Evolutionary conservation across 2,329 filamentous ascomycete genomes (phyloP).

Genomic region (Talaromyces sp.): DNA sequence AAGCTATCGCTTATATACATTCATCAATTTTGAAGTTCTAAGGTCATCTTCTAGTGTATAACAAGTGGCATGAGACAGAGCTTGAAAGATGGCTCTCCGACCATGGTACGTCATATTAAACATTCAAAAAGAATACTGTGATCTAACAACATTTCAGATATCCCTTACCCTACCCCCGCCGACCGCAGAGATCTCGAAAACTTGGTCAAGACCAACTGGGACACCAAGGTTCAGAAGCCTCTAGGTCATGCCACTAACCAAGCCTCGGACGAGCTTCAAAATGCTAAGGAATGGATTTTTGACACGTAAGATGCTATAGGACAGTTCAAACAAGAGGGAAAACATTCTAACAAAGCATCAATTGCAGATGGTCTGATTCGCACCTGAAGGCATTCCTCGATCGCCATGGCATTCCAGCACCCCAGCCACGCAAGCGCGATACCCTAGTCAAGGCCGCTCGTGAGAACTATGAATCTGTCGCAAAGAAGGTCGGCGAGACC

Average conservation of each 20-base stretch:
- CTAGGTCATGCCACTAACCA: slow-evolving; percentile 81
- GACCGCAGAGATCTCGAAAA: slow-evolving; percentile 94
- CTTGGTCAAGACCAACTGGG: slow-evolving; percentile 89
- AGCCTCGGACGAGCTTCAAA: slow-evolving; percentile 70
- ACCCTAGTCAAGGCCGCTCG: slow-evolving; percentile 76
- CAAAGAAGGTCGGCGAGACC: slow-evolving; percentile 76
- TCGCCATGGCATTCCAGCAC: slow-evolving; percentile 81
- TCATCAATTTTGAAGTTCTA: background rate
- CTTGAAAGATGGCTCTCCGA: slow-evolving; percentile 96
- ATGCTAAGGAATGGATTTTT: slow-evolving; percentile 87
- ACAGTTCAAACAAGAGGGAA: background rate
- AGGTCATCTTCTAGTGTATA: slow-evolving; percentile 70
- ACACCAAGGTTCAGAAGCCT: slow-evolving; percentile 69
- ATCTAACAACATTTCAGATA: slow-evolving; percentile 47
- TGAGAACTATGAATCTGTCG: slow-evolving; percentile 76
- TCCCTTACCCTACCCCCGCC: slow-evolving; percentile 85
- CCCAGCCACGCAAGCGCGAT: slow-evolving; percentile 85
- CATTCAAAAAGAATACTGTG: background rate
- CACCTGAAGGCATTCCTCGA: slow-evolving; percentile 93
- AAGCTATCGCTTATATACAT: background rate
- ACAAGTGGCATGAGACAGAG: slow-evolving; percentile 98
- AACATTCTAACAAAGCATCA: background rate
- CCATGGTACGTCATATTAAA: slow-evolving; percentile 55
- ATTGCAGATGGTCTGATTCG: slow-evolving; percentile 80
- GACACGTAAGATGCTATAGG: slow-evolving; percentile 62